Conservation (phyloP, 306 rosid species). For the Lathyrus sativus region DNA sequence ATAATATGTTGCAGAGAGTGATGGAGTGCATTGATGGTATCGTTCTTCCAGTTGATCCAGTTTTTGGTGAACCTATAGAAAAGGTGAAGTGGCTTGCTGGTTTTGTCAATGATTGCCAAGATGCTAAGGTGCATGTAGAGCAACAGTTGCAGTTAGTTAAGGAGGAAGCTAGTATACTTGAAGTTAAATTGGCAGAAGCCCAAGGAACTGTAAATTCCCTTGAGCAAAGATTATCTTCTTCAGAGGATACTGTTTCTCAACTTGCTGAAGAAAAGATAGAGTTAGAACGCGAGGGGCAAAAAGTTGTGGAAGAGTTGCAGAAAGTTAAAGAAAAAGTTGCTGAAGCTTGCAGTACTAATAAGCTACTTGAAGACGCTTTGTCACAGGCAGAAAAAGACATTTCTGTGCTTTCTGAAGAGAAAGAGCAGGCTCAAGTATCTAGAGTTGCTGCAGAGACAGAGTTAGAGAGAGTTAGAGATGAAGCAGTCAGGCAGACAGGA, state of each 20-base stretch:
- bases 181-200: constrained; percentile 61
- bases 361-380: constrained; percentile 70
- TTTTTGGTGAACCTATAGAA: constrained; percentile 71
- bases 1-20: constrained; percentile 65
- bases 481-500: constrained; percentile 53
- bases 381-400: constrained; percentile 65
- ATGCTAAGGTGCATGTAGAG: constrained; percentile 60
- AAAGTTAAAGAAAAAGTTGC: constrained; percentile 57
- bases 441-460: constrained; percentile 65
- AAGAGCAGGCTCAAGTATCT: constrained; percentile 64
- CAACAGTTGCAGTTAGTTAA: constrained; percentile 57
- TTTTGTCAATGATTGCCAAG: constrained; percentile 62
- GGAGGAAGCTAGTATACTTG: constrained; percentile 54
- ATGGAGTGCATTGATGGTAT: constrained; percentile 69
- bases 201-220: constrained; percentile 54
- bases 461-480: constrained; percentile 63
- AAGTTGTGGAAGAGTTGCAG: constrained; percentile 64
- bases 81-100: constrained; percentile 80
- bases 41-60: constrained; percentile 63
- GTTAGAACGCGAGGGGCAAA: constrained; percentile 55
- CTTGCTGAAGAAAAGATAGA: constrained; percentile 69
- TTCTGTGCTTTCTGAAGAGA: constrained; percentile 56
- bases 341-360: constrained; percentile 51
- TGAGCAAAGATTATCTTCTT: constrained; percentile 66
- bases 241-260: constrained; percentile 55